Evolutionary conservation across 164 flowering plant genomes (phyloP).

Genomic region (Taxillus chinensis): DNA sequence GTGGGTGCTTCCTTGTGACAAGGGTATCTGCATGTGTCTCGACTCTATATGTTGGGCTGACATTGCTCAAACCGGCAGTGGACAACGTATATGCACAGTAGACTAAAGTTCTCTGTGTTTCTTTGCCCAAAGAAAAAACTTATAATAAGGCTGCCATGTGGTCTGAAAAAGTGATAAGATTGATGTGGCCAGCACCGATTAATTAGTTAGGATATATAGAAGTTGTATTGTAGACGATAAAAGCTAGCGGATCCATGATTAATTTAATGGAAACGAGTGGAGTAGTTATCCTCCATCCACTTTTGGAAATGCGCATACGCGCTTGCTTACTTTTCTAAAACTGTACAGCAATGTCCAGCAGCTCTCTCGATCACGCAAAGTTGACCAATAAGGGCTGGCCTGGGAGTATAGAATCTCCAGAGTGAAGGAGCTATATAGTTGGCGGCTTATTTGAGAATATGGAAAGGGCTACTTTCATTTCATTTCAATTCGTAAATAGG

Average conservation of each 20-base stretch:
- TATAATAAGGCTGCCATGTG: no score
- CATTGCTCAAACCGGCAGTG: slow-evolving; percentile 11
- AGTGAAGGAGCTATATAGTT: neutral
- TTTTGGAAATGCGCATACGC: no score
- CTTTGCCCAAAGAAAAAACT: no score
- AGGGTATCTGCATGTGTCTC: slow-evolving; percentile 22
- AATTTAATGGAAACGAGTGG: neutral
- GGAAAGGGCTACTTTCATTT: neutral
- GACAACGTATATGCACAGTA: slow-evolving; percentile 20
- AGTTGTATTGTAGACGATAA: neutral
- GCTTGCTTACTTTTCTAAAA: no score
- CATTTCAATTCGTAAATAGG: no score
- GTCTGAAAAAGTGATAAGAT: no score
- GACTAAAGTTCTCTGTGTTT: neutral
- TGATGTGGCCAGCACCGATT: no score
- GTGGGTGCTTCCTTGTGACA: slow-evolving; percentile 4
- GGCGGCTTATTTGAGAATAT: neutral
- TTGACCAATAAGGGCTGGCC: neutral
- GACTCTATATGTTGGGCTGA: slow-evolving; percentile 14
- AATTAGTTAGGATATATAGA: no score
- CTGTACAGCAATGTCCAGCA: no score
- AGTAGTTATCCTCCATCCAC: neutral
- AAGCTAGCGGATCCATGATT: neutral
- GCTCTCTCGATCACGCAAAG: no score
- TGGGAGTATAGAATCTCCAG: neutral